Percentiles rank a stretch among this genome's conserved stretches.
Evolutionary conservation across 2,329 filamentous ascomycete genomes (phyloP).

Genomic region (Dactylellina parvicollis): DNA sequence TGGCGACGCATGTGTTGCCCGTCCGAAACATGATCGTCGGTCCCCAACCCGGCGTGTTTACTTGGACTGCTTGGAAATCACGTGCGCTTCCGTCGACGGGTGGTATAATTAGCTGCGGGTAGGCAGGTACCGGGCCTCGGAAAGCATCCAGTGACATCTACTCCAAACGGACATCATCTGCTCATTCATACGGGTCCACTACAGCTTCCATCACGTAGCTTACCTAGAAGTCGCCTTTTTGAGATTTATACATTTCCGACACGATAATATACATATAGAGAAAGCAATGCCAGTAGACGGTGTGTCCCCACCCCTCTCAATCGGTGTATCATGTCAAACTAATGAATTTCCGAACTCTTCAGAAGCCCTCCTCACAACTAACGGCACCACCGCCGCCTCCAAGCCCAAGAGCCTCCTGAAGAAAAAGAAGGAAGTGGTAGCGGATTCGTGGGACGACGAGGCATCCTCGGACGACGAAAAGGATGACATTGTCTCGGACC

Average conservation of each 20-base stretch:
- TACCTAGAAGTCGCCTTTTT: background rate
- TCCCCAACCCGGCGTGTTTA: conserved; percentile 11
- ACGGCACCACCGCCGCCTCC: conserved; percentile 1
- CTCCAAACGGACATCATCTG: no score
- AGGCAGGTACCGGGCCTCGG: conserved; percentile 5
- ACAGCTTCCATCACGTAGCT: background rate
- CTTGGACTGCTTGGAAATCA: conserved; percentile 5
- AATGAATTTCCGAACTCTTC: conserved; percentile 9
- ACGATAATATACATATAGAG: background rate
- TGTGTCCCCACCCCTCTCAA: no score
- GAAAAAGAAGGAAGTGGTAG: conserved; percentile 63
- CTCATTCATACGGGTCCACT: no score
- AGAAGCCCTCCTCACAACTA: conserved; percentile 26
- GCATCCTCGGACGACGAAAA: conserved; percentile 63
- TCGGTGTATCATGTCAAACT: background rate
- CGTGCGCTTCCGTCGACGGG: conserved; percentile 19
- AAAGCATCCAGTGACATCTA: conserved; percentile 30
- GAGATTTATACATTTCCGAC: no score
- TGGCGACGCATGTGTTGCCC: conserved; percentile 20
- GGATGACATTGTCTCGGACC: conserved; percentile 41
- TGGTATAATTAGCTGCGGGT: conserved; percentile 18
- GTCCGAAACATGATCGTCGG: conserved; percentile 43
- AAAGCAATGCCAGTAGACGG: background rate
- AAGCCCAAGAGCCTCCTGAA: conserved; percentile 48
- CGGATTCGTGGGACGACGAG: conserved; percentile 83